Evolutionary conservation across 441 rosid species (phyloP), one percentile per base, ranked within the genome.

Genomic region (Hypseocharis bilobata): DNA sequence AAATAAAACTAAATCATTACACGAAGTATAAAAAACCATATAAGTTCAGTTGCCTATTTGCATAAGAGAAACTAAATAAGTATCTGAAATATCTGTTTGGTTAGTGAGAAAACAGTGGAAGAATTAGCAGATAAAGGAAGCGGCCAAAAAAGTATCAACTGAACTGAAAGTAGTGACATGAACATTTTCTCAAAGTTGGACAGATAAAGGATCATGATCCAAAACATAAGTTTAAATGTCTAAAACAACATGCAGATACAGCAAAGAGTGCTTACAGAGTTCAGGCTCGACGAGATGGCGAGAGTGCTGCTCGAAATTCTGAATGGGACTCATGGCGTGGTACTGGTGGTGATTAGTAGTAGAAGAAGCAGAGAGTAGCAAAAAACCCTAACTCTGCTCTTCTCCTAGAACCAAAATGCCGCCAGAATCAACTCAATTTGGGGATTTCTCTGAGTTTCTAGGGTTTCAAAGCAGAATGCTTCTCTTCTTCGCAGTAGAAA

Each of bases 261-360:
- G 6, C 49, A n/a, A 65, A 63, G 76, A 68, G 68, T 11, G 45
- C 52, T 51, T 92, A 92, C 96, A 77, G 47, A 86, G 83, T 76
- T 91, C 96, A 34, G 86, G 84, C 73, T 85, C 94, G 42, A 91
- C 75, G 63, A 94, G 88, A 67, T 75, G 89, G 70, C 96, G 88
- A 42, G 99, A 82, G 75, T 91, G 96, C 54, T 84, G 92, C 80
- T 91, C 99, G 82, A 94, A 89, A 73, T 89, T 87, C 91, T 88
- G 96, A 77, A 91, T 83, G 56, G 95, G 98, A 79, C 97, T 85
- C 98, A 90, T 92, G 59, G 59, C 17, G 59, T 2, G 0, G 22
- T 4, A 17, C 4, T 45, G 44, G 44, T 8, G 11, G 44, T 11
- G n/a, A 38, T 58, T 22, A 38, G 32, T 29, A 51, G 62, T 45